Percentiles rank a stretch among this genome's conserved stretches.
phyloP scores from a whole-genome alignment of 2,329 filamentous ascomycete species.

The Cephalotrichum gorgonifer region DNA sequence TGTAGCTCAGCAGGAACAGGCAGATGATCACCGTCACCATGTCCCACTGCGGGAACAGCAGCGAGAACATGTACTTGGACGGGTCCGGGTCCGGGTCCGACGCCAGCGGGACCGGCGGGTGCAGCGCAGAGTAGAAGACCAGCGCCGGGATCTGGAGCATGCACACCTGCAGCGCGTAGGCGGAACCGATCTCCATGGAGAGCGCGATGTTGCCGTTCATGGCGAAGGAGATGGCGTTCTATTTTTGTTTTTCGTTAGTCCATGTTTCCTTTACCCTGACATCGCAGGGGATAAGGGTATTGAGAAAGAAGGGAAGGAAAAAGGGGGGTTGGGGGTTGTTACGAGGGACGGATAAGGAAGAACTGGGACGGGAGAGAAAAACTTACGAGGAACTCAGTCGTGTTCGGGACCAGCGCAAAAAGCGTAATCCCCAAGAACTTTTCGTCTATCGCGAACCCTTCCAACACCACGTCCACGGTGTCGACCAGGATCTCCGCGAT shows the following conservation, averaged over 20 bases:
- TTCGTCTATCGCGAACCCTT: slow-evolving; percentile 84
- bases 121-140: slow-evolving; percentile 80
- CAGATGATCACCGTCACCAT: slow-evolving; percentile 96
- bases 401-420: slow-evolving; percentile 95
- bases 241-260: slow-evolving; percentile 8
- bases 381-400: slow-evolving; percentile 87
- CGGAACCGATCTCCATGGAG: slow-evolving; percentile 97
- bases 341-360: background rate
- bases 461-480: slow-evolving; percentile 91
- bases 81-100: slow-evolving; percentile 22
- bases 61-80: slow-evolving; percentile 59
- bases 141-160: slow-evolving; percentile 88
- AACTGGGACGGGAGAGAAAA: slow-evolving; percentile 1
- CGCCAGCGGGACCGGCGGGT: slow-evolving; percentile 32
- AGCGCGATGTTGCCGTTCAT: slow-evolving; percentile 99
- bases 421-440: slow-evolving; percentile 96
- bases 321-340: background rate
- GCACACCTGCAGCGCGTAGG: slow-evolving; percentile 93
- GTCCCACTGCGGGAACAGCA: slow-evolving; percentile 98
- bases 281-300: no score
- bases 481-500: slow-evolving; percentile 96
- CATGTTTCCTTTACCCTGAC: no score
- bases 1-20: slow-evolving; percentile 92
- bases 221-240: slow-evolving; percentile 97
- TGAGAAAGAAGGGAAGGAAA: background rate